Percentiles rank a stretch among this genome's conserved stretches.
phyloP scores from a whole-genome alignment of 1,284 basidiomycete genomes.

The Retiboletus fuscus region DNA sequence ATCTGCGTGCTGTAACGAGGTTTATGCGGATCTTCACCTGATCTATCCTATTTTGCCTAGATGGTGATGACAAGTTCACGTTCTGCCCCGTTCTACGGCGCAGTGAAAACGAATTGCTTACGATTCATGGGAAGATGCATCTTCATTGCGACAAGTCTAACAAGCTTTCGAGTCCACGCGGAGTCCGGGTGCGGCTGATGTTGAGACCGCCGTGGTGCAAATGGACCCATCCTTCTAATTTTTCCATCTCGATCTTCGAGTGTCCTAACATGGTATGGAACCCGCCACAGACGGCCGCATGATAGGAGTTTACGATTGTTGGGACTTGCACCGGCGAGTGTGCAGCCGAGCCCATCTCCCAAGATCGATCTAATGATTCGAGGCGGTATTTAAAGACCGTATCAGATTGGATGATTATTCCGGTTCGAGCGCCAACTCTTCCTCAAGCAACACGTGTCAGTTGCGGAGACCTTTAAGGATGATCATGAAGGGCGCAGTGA shows the following conservation, averaged over 20 bases:
- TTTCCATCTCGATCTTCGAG: not conserved
- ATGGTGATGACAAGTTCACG: not conserved
- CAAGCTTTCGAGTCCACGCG: conserved; percentile 2
- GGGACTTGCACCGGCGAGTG: not conserved
- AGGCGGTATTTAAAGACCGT: not conserved
- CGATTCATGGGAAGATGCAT: conserved; percentile 14
- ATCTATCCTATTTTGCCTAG: not conserved
- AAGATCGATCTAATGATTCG: not conserved
- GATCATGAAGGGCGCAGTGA: not conserved
- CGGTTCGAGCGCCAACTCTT: not conserved
- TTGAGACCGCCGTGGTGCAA: not conserved
- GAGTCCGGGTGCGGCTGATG: not conserved
- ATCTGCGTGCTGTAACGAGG: not conserved
- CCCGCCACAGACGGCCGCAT: not conserved
- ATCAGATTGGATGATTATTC: conserved; percentile 13
- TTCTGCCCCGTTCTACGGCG: not conserved
- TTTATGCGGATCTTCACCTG: not conserved
- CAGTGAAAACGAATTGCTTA: not conserved
- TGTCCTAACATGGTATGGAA: not conserved
- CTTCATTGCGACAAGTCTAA: not conserved
- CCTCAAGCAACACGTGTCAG: not conserved
- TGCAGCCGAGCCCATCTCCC: not conserved
- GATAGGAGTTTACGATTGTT: not conserved
- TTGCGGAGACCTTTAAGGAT: conserved; percentile 2
- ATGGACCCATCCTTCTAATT: not conserved